Evolutionary conservation across 2,329 filamentous ascomycete species (phyloP).

Genomic region (Dactylellina leptospora): DNA sequence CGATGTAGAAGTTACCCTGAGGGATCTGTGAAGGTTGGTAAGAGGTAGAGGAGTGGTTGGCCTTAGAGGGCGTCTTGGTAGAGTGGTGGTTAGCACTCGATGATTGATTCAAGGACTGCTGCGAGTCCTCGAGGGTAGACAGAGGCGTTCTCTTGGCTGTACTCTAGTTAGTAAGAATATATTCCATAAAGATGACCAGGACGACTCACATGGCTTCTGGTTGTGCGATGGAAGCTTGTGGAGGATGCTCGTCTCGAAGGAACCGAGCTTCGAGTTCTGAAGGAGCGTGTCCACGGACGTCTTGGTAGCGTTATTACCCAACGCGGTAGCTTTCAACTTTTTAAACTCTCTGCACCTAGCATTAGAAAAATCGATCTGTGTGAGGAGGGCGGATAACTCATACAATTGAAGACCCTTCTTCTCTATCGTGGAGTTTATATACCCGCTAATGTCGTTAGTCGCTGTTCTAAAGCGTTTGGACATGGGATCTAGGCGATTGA

Average conservation of each 20-base stretch:
- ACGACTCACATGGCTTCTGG: constrained; percentile 24
- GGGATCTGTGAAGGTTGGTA: constrained; percentile 34
- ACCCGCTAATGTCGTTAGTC: constrained; percentile 37
- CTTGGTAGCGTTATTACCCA: constrained; percentile 57
- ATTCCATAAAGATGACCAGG: background rate
- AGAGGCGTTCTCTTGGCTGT: constrained; percentile 34
- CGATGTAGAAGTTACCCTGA: constrained; percentile 51
- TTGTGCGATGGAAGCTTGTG: constrained; percentile 37
- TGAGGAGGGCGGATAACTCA: background rate
- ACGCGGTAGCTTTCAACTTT: constrained; percentile 56
- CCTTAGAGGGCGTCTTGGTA: background rate
- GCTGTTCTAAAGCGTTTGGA: constrained; percentile 42
- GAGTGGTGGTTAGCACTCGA: constrained; percentile 11
- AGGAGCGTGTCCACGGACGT: constrained; percentile 49
- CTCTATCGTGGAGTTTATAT: constrained; percentile 35
- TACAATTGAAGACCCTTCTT: constrained; percentile 42
- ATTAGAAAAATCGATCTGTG: background rate
- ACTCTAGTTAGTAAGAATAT: background rate
- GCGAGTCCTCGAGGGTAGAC: constrained; percentile 30
- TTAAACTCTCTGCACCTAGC: constrained; percentile 53
- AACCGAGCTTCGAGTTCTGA: constrained; percentile 33
- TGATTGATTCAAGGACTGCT: constrained; percentile 22
- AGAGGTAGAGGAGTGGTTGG: constrained; percentile 15
- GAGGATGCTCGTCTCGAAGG: constrained; percentile 31
- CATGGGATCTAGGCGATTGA: constrained; percentile 51